phyloP scores from a whole-genome alignment of 75 land plant species.

The Selaginella moellendorffii region DNA sequence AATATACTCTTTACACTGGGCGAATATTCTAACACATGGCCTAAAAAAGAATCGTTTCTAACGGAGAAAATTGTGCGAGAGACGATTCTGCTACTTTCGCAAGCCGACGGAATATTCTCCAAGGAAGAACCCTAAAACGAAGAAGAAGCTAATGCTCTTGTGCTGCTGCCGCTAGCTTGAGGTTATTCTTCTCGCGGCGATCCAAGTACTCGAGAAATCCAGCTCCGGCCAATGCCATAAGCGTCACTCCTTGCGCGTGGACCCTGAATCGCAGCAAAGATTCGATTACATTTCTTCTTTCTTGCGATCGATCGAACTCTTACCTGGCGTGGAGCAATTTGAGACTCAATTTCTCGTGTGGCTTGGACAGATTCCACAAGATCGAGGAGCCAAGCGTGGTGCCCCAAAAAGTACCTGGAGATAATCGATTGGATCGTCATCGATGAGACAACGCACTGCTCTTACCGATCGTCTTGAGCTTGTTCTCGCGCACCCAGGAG shows the following conservation, averaged over 20 bases:
- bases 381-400: not conserved
- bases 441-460: not conserved
- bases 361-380: not conserved
- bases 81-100: too few species aligned
- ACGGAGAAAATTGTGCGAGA: too few species aligned
- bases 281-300: not conserved
- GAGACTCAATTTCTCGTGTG: not conserved
- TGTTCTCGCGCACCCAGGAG: not conserved
- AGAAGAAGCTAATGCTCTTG: too few species aligned
- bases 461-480: not conserved
- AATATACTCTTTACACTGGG: too few species aligned
- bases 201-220: not conserved
- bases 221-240: not conserved
- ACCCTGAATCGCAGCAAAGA: not conserved
- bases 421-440: not conserved
- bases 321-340: not conserved
- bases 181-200: not conserved
- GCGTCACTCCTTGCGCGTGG: not conserved
- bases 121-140: too few species aligned
- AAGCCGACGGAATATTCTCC: too few species aligned
- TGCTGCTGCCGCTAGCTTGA: too few species aligned
- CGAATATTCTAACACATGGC: too few species aligned
- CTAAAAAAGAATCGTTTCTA: too few species aligned
- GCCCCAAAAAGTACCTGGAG: not conserved
- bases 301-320: not conserved